Evolutionary conservation across 2,329 filamentous ascomycete species (phyloP).

Genomic region (Grosmannia clavigera): DNA sequence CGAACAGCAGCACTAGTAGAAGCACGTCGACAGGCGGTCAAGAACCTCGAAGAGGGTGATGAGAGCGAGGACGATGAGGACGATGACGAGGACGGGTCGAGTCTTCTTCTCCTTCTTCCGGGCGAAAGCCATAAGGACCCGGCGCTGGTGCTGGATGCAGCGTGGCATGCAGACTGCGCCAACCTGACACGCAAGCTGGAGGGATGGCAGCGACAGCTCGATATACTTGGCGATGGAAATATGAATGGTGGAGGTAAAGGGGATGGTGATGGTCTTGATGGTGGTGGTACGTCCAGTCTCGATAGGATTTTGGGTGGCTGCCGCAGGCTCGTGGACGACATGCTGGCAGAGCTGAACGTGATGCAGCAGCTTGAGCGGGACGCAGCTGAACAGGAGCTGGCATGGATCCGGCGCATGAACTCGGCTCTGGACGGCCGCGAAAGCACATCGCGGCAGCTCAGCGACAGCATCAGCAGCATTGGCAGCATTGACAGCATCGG

Average conservation of each 20-base stretch:
- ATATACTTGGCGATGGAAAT: not conserved
- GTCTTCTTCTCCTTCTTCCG: not conserved
- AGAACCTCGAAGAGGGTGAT: conserved; percentile 2
- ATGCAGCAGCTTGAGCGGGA: conserved; percentile 52
- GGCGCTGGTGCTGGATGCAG: conserved; percentile 32
- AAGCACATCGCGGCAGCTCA: not conserved
- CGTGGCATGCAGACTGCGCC: conserved; percentile 47
- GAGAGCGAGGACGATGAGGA: not conserved
- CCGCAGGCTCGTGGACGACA: conserved; percentile 37
- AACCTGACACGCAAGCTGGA: conserved; percentile 42
- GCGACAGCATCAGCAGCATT: too few relatives aligned
- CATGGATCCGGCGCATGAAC: conserved; percentile 46
- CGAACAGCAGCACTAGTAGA: conserved; percentile 33
- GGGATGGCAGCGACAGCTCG: conserved; percentile 12
- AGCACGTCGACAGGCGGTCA: conserved; percentile 19
- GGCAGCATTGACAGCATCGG: not conserved
- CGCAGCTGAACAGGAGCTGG: conserved; percentile 40
- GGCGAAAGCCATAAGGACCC: not conserved
- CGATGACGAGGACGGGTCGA: conserved; percentile 7
- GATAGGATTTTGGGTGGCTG: conserved; percentile 35
- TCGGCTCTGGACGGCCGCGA: conserved; percentile 18
- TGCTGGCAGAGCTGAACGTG: conserved; percentile 48
- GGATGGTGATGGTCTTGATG: not conserved
- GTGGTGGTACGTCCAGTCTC: conserved; percentile 24
- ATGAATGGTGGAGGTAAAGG: not conserved